Percentiles rank a stretch among this genome's conserved stretches.
Evolutionary conservation across 371 early-diverging fungal genomes (phyloP).

Genomic region (Mucor sp.): DNA sequence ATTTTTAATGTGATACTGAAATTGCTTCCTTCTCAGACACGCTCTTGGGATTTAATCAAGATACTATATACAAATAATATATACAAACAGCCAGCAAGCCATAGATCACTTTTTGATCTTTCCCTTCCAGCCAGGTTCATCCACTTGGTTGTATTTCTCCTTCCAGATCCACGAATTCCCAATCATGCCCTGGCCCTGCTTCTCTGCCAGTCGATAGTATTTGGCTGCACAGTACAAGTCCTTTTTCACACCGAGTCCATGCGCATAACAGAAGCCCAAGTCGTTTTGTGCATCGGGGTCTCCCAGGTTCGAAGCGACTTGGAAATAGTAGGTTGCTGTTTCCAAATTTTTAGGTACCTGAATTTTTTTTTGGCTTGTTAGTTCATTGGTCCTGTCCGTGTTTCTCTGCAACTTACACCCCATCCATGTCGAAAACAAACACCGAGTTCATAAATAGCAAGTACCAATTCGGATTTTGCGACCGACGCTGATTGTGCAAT

Average conservation of each 20-base stretch:
- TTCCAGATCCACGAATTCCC: slow-evolving; percentile 97
- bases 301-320: slow-evolving; percentile 86
- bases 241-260: slow-evolving; percentile 84
- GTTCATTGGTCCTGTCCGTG: background rate
- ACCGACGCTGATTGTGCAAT: slow-evolving; percentile 27
- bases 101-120: slow-evolving; percentile 8
- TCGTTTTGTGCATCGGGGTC: slow-evolving; percentile 91
- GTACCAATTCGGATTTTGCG: slow-evolving; percentile 58
- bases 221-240: slow-evolving; percentile 81
- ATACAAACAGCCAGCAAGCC: background rate
- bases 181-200: slow-evolving; percentile 78
- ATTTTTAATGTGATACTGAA: background rate
- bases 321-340: slow-evolving; percentile 84
- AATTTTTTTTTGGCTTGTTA: background rate
- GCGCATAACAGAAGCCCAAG: slow-evolving; percentile 76
- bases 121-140: slow-evolving; percentile 17
- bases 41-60: background rate
- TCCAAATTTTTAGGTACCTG: slow-evolving; percentile 73
- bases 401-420: slow-evolving; percentile 61
- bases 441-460: slow-evolving; percentile 89
- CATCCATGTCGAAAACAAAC: slow-evolving; percentile 87
- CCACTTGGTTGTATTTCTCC: slow-evolving; percentile 64
- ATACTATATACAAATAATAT: background rate
- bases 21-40: background rate
- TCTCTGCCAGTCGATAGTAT: slow-evolving; percentile 84